These are phyloP conservation scores for Phytopythium litorale DNA, from an alignment of 352 stramenopile genomes.

Conservation along the genomic window DNA sequence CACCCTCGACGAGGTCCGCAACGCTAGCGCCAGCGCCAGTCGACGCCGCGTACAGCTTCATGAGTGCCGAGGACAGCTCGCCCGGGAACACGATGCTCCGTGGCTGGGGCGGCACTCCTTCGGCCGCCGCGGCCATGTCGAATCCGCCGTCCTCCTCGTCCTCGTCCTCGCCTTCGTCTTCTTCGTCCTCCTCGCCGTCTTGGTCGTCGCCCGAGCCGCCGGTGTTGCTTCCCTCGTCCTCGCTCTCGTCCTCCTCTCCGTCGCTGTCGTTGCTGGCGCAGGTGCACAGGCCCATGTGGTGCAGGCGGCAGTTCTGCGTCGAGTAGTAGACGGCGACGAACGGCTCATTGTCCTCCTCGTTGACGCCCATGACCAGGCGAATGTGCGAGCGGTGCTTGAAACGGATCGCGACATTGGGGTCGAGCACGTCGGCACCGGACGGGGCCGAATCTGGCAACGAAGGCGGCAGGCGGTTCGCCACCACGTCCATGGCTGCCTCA, in stretches of 20 bases:
- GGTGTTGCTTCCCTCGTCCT: slow-evolving; percentile 11
- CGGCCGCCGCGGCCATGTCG: slow-evolving; percentile 27
- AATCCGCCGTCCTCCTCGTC: slow-evolving; percentile 26
- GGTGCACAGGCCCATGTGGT: slow-evolving; percentile 84
- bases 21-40: slow-evolving; percentile 21
- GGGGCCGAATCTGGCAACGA: background rate
- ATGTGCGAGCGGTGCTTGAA: slow-evolving; percentile 71
- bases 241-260: slow-evolving; percentile 20
- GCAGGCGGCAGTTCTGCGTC: slow-evolving; percentile 64
- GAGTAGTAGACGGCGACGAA: slow-evolving; percentile 73
- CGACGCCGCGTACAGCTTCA: slow-evolving; percentile 69
- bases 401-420: slow-evolving; percentile 40
- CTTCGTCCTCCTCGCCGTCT: slow-evolving; percentile 23
- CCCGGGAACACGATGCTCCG: slow-evolving; percentile 63
- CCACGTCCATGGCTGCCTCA: slow-evolving; percentile 68
- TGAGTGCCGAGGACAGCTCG: slow-evolving; percentile 47
- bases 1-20: slow-evolving; percentile 35
- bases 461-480: slow-evolving; percentile 72
- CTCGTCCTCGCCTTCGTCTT: slow-evolving; percentile 19
- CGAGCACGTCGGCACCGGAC: slow-evolving; percentile 34
- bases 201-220: slow-evolving; percentile 15
- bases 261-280: slow-evolving; percentile 31
- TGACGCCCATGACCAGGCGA: slow-evolving; percentile 54
- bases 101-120: slow-evolving; percentile 34
- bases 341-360: slow-evolving; percentile 50